Percentiles rank a stretch among this genome's conserved stretches.
phyloP scores from a whole-genome alignment of 1,284 basidiomycete species.

The Peniophora sp. region DNA sequence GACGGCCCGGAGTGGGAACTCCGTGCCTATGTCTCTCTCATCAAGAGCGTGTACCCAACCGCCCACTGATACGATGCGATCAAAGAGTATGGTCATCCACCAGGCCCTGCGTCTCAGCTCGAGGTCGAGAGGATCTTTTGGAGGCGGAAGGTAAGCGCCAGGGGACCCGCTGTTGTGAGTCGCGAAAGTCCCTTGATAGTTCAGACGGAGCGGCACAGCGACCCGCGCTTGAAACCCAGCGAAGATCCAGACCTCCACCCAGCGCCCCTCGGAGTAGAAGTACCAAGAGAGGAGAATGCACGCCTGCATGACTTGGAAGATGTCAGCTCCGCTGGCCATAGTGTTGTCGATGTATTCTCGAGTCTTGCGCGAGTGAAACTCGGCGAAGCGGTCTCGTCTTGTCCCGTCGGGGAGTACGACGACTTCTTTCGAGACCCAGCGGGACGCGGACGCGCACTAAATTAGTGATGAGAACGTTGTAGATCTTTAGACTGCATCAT shows the following conservation, averaged over 20 bases:
- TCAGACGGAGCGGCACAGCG: constrained; percentile 72
- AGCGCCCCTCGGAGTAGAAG: constrained; percentile 80
- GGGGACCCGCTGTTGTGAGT: constrained; percentile 57
- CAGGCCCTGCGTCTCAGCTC: constrained; percentile 72
- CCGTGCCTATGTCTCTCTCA: constrained; percentile 73
- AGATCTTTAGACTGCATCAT: background rate
- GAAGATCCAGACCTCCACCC: constrained; percentile 87
- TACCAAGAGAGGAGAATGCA: constrained; percentile 81
- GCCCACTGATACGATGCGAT: constrained; percentile 78
- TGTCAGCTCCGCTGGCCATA: constrained; percentile 77
- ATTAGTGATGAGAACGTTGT: constrained; percentile 9
- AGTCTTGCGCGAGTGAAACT: constrained; percentile 79
- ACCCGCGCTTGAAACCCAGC: constrained; percentile 80
- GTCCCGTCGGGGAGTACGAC: constrained; percentile 62
- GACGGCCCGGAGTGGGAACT: constrained; percentile 60
- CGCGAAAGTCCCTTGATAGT: constrained; percentile 75
- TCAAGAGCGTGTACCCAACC: constrained; percentile 82
- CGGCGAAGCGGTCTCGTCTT: constrained; percentile 70
- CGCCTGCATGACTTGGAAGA: constrained; percentile 78
- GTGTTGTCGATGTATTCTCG: constrained; percentile 76
- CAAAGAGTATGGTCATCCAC: constrained; percentile 84
- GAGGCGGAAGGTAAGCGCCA: constrained; percentile 71
- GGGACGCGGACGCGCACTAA: constrained; percentile 77
- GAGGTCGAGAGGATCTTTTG: constrained; percentile 62
- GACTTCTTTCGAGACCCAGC: constrained; percentile 67